Evolutionary conservation across 257 asterid genomes (phyloP).

Genomic region (Schizonepeta tenuifolia): DNA sequence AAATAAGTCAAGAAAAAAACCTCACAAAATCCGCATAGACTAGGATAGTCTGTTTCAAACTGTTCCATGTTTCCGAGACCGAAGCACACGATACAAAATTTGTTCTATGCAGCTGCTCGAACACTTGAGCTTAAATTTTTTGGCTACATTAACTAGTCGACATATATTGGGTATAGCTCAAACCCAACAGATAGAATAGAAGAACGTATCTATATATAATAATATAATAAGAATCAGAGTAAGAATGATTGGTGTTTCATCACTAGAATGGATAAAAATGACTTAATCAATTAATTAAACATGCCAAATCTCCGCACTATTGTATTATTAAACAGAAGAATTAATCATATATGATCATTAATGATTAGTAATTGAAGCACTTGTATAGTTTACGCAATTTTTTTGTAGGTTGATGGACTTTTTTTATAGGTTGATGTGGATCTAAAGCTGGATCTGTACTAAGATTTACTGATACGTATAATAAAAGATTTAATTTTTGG

Average conservation of each 20-base stretch:
- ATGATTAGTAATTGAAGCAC: constrained; percentile 9
- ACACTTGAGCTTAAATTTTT: too few species aligned
- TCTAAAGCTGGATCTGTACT: constrained; percentile 26
- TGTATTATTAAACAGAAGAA: not conserved
- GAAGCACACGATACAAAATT: too few species aligned
- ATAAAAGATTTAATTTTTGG: constrained; percentile 12
- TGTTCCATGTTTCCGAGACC: too few species aligned
- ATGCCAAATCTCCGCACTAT: constrained; percentile 26
- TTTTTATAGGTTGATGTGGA: not conserved
- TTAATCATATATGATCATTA: not conserved
- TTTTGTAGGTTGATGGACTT: not conserved
- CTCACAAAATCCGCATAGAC: too few species aligned
- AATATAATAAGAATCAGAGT: not conserved
- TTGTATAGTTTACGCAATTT: not conserved
- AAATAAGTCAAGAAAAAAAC: too few species aligned
- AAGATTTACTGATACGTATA: constrained; percentile 17
- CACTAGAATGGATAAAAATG: constrained; percentile 23
- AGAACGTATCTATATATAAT: too few species aligned
- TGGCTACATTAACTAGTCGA: too few species aligned
- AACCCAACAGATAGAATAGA: too few species aligned
- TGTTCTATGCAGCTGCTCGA: too few species aligned
- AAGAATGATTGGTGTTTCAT: constrained; percentile 18
- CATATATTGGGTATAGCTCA: too few species aligned
- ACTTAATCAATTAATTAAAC: constrained; percentile 1
- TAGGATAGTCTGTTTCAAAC: too few species aligned